Conservation (phyloP, 2,329 filamentous ascomycete genomes). For the Aspergillus sp. region DNA sequence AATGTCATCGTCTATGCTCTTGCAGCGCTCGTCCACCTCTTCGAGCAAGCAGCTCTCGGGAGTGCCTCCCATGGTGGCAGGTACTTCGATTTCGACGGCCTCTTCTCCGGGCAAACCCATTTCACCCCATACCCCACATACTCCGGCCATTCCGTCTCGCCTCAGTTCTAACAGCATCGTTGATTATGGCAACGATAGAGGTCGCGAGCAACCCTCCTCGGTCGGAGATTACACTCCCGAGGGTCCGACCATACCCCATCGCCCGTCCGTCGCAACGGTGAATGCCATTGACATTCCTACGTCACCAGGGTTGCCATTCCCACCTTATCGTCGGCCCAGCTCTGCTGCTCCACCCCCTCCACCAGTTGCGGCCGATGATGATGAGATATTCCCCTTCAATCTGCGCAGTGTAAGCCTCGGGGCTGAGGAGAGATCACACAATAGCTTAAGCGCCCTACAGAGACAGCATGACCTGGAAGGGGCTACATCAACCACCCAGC, state of each 20-base stretch:
- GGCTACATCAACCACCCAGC: slow-evolving; percentile 22
- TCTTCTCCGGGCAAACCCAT: slow-evolving; percentile 89
- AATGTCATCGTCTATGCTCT: slow-evolving; percentile 83
- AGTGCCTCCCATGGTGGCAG: slow-evolving; percentile 61
- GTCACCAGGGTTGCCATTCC: slow-evolving; percentile 44
- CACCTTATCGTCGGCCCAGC: slow-evolving; percentile 47
- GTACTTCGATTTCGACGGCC: slow-evolving; percentile 76
- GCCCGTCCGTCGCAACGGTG: slow-evolving; percentile 40
- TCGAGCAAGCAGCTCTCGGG: slow-evolving; percentile 71
- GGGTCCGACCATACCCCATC: slow-evolving; percentile 33
- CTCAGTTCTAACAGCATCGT: slow-evolving; percentile 86
- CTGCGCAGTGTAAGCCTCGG: slow-evolving; percentile 51
- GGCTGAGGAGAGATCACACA: slow-evolving; percentile 40
- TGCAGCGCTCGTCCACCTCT: slow-evolving; percentile 80
- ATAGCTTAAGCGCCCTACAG: slow-evolving; percentile 35
- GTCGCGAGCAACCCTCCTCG: slow-evolving; percentile 33
- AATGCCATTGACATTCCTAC: slow-evolving; percentile 53
- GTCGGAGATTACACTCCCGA: slow-evolving; percentile 41
- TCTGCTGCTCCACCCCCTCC: slow-evolving; percentile 45
- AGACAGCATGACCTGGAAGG: slow-evolving; percentile 37
- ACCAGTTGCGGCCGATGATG: slow-evolving; percentile 42
- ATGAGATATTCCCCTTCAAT: slow-evolving; percentile 48
- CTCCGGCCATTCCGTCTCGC: slow-evolving; percentile 89
- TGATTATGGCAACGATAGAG: slow-evolving; percentile 56
- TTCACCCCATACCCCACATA: slow-evolving; percentile 88